Conservation (phyloP, 257 asterid genomes). For the Eucommia ulmoides region DNA sequence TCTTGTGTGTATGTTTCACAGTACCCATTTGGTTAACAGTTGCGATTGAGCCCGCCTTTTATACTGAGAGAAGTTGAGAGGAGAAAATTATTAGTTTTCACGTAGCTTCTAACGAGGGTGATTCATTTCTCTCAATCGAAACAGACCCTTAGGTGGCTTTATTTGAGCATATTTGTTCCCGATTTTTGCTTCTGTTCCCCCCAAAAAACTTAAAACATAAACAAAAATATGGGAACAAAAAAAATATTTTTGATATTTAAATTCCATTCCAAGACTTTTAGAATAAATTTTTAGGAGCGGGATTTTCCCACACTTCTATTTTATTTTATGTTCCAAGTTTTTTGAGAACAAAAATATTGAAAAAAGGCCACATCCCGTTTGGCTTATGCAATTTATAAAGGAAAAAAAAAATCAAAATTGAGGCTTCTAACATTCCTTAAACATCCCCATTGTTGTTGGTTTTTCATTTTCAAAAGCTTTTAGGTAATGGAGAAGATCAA, state of each 20-base stretch:
- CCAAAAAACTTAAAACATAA: too few relatives aligned
- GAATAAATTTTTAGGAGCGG: too few relatives aligned
- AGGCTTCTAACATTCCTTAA: constrained; percentile 1
- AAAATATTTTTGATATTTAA: too few relatives aligned
- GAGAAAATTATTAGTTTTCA: background rate
- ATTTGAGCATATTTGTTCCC: too few relatives aligned
- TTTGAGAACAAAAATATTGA: background rate
- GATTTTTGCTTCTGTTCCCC: too few relatives aligned
- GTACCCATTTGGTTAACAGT: background rate
- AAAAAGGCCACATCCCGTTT: background rate
- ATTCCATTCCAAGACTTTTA: too few relatives aligned
- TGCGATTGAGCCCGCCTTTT: background rate
- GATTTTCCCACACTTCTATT: background rate
- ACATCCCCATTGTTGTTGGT: constrained; percentile 1
- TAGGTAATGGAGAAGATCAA: constrained; percentile 22
- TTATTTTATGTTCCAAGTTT: background rate
- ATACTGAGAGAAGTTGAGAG: background rate
- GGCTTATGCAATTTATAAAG: constrained; percentile 3
- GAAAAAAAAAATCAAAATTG: too few relatives aligned
- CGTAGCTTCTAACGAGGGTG: background rate
- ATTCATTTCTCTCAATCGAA: background rate
- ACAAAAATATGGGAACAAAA: too few relatives aligned
- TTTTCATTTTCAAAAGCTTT: constrained; percentile 11
- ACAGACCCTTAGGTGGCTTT: too few relatives aligned
- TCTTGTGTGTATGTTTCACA: too few relatives aligned